Evolutionary conservation across 2,329 filamentous ascomycete genomes (phyloP), one percentile per base, ranked within the genome.

Genomic region (Truncatella angustata): DNA sequence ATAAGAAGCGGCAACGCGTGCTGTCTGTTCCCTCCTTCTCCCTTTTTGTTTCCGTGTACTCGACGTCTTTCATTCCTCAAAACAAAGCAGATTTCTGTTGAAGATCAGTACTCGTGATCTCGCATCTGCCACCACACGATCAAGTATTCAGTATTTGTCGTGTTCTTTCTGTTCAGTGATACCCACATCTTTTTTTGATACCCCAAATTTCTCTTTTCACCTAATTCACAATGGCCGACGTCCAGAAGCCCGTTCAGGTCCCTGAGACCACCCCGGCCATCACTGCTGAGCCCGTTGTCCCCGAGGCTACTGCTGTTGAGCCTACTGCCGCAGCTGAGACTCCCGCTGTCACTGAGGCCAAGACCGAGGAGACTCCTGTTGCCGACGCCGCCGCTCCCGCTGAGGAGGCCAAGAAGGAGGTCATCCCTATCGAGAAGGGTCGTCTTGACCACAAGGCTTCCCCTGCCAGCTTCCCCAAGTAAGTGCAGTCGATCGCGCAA

Each of bases 361-460:
- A 71, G 63, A 67, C 73, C 57, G 70, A 73, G 45, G 73, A 74
- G 56, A 70, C 75, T 57, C 58, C 71, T 30, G 62, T 67, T 52
- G 65, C 71, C 57, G 60, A 68, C n/a, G 71, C 74, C 60, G 60
- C 66, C 37, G 77, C 66, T 23, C 60, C 66, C 28, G 61, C 63
- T 30, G 71, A 72, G 58, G 69, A 75, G 66, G 67, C 71, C 30
- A 69, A 68, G 63, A 73, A 75, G 63, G 81, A 82, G 67, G 72
- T 76, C 49, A 85, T 86, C 74, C 87, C 89, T 56, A 80, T 93
- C 56, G 87, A 88, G 70, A 91, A 95, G 73, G 93, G 92, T 57
- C 78, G 84, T 62, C 83, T 97, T 50, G 88, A 89, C 71, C 90
- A 96, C 87, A 96, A 97, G 85, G 88, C 84, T 53, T 87, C 89